phyloP scores from a whole-genome alignment of 1,284 basidiomycete species.

The Salmacisia buchloeana region DNA sequence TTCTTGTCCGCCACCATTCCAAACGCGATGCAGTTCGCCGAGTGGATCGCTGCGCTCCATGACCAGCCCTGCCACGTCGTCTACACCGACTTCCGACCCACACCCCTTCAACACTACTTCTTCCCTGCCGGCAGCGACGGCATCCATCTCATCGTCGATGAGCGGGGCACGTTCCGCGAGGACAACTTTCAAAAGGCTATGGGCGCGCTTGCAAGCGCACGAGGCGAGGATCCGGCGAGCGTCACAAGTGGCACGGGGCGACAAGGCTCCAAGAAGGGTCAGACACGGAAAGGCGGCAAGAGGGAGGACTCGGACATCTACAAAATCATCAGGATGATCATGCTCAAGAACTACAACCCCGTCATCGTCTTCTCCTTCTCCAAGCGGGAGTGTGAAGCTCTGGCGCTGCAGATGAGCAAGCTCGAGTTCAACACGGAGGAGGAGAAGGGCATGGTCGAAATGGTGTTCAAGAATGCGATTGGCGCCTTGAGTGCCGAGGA shows the following conservation, averaged over 20 bases:
- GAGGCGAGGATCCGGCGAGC: conserved; percentile 91
- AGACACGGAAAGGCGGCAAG: conserved; percentile 81
- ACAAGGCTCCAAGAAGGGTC: conserved; percentile 59
- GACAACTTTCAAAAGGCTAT: conserved; percentile 98
- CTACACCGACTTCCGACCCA: conserved; percentile 97
- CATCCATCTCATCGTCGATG: conserved; percentile 95
- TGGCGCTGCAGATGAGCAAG: conserved; percentile 87
- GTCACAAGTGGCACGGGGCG: conserved; percentile 60
- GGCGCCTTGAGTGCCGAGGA: conserved; percentile 82
- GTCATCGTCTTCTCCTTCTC: conserved; percentile 99
- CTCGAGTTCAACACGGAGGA: conserved; percentile 92
- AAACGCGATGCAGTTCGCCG: conserved; percentile 98
- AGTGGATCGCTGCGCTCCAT: conserved; percentile 97
- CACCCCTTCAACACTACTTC: conserved; percentile 94
- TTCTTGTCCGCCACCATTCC: conserved; percentile 99
- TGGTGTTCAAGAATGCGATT: conserved; percentile 92
- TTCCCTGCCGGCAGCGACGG: conserved; percentile 95
- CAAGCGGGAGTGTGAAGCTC: conserved; percentile 92
- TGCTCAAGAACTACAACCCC: conserved; percentile 95
- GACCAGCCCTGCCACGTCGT: conserved; percentile 98
- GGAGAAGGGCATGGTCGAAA: conserved; percentile 80
- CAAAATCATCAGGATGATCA: conserved; percentile 98
- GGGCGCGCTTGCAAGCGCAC: conserved; percentile 72
- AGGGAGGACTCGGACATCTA: conserved; percentile 92
- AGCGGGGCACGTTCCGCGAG: conserved; percentile 91